Evolutionary conservation across 2,329 filamentous ascomycete species (phyloP), one percentile per base, ranked within the genome.

Genomic region (Apiospora arundinis): DNA sequence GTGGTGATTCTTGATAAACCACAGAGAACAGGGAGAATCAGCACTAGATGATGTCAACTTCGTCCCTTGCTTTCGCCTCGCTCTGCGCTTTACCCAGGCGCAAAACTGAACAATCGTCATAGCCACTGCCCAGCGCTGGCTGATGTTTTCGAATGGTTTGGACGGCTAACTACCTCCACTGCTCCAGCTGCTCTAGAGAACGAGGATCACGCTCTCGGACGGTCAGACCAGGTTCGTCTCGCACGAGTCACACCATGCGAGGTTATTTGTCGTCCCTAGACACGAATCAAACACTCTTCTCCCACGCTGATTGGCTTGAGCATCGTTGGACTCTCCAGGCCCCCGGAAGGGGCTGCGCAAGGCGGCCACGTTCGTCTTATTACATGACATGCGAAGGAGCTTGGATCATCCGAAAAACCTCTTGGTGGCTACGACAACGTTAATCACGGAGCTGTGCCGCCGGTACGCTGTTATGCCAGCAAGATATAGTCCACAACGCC

Each of bases 221-320:
- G 32, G 12, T 63, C 56, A 40, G 56, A 63, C 56, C 56, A n/a
- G 37, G 56, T 63, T 63, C 56, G 56, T 63, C 56, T 63, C 56
- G 56, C 56, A 40, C 32, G 9, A 63, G 56, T 63, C 56, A 40
- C 56, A 63, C 56, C 56, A 63, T 63, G 9, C 56, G 21, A 40
- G 7, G 56, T 32, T 63, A 63, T 63, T 63, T 63, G 56, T 63
- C 56, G 56, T 63, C 56, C 56, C 56, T 63, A 12, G 32, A 40
- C 56, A 63, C 32, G 56, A 21, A 37, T 63, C 32, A 40, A 63
- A 63, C 56, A 40, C 56, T 40, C 56, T 40, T 40, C 28, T 40
- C 32, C 18, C 32, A 21, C 56, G 5, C 18, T 63, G 32, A 40
- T 63, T 63, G 56, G 56, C 32, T n/a, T 32, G 12, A 40, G 56